Percentiles rank a stretch among this genome's conserved stretches.
Evolutionary conservation across 1,284 basidiomycete species (phyloP).

Genomic region (Ganoderma lucidum): DNA sequence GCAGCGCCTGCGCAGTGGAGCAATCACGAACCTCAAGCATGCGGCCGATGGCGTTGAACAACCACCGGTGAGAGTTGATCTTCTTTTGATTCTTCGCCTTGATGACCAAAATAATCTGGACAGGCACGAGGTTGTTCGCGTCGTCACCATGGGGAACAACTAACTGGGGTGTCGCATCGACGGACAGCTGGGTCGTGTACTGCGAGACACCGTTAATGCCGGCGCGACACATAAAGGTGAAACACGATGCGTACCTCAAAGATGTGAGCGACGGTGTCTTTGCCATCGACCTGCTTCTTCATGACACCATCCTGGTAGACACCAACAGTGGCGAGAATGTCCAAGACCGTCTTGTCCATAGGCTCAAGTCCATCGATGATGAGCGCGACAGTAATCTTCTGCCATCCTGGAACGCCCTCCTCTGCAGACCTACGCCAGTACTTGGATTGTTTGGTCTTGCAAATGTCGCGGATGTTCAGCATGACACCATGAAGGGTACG

Average conservation of each 20-base stretch:
- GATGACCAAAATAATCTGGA: conserved; percentile 94
- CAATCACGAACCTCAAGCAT: conserved; percentile 68
- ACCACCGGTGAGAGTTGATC: conserved; percentile 97
- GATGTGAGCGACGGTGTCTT: conserved; percentile 91
- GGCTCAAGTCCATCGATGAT: conserved; percentile 95
- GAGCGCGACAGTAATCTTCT: conserved; percentile 90
- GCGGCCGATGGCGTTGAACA: conserved; percentile 95
- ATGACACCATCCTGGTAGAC: conserved; percentile 96
- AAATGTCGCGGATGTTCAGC: conserved; percentile 98
- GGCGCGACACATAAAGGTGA: background rate
- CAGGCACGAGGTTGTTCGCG: conserved; percentile 92
- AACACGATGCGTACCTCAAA: conserved; percentile 72
- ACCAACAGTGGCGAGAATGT: conserved; percentile 88
- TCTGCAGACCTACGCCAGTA: conserved; percentile 90
- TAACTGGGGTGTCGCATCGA: conserved; percentile 89
- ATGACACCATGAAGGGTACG: conserved; percentile 95
- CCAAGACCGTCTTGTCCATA: conserved; percentile 95
- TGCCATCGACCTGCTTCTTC: conserved; percentile 94
- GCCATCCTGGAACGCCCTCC: conserved; percentile 91
- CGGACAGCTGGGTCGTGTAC: conserved; percentile 93
- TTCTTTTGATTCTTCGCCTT: conserved; percentile 99
- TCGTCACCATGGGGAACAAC: conserved; percentile 91
- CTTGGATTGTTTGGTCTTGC: conserved; percentile 95
- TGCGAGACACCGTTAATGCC: conserved; percentile 40
- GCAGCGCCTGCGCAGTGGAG: background rate